Evolutionary conservation across 1,139 yeast genomes (phyloP).

Genomic region (Fermentozyma sake): DNA sequence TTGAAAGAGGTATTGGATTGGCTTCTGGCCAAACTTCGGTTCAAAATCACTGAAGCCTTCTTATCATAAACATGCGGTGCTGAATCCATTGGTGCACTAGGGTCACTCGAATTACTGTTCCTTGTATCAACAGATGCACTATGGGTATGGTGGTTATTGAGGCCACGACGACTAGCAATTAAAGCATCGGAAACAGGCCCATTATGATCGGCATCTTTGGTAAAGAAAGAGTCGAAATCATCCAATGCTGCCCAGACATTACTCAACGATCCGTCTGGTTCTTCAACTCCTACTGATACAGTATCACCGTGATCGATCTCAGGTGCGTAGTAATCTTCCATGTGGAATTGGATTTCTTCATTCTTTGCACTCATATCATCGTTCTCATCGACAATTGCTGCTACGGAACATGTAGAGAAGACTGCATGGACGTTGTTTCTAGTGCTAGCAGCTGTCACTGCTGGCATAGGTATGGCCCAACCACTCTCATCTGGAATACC

Average conservation of each 20-base stretch:
- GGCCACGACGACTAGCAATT: conserved; percentile 7
- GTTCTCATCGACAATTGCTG: conserved; percentile 25
- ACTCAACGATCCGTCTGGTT: conserved; percentile 74
- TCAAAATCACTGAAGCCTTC: conserved; percentile 70
- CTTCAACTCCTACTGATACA: conserved; percentile 40
- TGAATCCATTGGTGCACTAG: conserved; percentile 54
- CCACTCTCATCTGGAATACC: conserved; percentile 98
- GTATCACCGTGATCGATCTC: conserved; percentile 29
- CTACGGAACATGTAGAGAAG: conserved; percentile 69
- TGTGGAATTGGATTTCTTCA: conserved; percentile 55
- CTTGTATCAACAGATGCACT: conserved; percentile 50
- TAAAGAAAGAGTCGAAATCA: conserved; percentile 87
- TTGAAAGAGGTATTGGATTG: conserved; percentile 75
- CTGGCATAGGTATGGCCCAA: conserved; percentile 97
- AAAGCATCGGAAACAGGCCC: conserved; percentile 7
- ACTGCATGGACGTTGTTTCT: conserved; percentile 95
- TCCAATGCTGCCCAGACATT: conserved; percentile 97
- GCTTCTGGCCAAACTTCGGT: conserved; percentile 69
- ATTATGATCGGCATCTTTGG: conserved; percentile 50
- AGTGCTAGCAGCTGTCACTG: conserved; percentile 80
- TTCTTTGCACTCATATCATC: conserved; percentile 20
- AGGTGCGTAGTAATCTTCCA: conserved; percentile 60
- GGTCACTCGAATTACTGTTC: conserved; percentile 28
- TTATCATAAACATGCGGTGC: conserved; percentile 79
- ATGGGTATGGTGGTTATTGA: conserved; percentile 30